A percentile compares a stretch with the other conserved stretches of the same genome.
These are phyloP conservation scores for Solanum phureja DNA, from an alignment of 257 asterid genomes.

Conservation along the genomic window DNA sequence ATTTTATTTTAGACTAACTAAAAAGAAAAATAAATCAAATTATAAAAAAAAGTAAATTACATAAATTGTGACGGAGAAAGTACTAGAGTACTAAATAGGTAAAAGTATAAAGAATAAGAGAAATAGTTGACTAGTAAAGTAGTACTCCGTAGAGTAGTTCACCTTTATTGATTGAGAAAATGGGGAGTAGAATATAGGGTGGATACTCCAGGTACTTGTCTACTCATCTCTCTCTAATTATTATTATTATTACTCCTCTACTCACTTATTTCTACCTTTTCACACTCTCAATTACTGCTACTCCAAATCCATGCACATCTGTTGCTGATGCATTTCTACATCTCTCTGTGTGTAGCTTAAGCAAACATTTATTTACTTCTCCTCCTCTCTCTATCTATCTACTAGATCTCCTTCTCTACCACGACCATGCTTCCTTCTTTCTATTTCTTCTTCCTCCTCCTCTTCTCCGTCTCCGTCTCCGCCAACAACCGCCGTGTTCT, in stretches of 20 bases:
- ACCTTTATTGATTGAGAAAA: neutral
- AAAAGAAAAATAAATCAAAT: no score
- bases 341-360: neutral
- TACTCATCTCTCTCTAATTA: neutral
- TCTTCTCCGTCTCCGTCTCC: slow-evolving; percentile 6
- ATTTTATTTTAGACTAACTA: no score
- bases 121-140: neutral
- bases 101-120: no score
- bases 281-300: neutral
- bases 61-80: no score
- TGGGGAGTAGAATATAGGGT: slow-evolving; percentile 12
- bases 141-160: neutral
- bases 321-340: neutral
- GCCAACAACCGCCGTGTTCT: slow-evolving; percentile 52
- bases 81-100: no score
- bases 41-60: no score
- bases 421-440: slow-evolving; percentile 7
- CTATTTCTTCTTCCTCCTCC: neutral
- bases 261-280: neutral
- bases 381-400: neutral
- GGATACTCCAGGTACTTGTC: neutral
- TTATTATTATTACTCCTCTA: neutral
- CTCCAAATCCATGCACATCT: slow-evolving; percentile 5
- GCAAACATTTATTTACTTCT: neutral
- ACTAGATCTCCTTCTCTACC: neutral